Evolutionary conservation across 208 protist species (phyloP).

Genomic region (Acanthamoeba rhysodes): DNA sequence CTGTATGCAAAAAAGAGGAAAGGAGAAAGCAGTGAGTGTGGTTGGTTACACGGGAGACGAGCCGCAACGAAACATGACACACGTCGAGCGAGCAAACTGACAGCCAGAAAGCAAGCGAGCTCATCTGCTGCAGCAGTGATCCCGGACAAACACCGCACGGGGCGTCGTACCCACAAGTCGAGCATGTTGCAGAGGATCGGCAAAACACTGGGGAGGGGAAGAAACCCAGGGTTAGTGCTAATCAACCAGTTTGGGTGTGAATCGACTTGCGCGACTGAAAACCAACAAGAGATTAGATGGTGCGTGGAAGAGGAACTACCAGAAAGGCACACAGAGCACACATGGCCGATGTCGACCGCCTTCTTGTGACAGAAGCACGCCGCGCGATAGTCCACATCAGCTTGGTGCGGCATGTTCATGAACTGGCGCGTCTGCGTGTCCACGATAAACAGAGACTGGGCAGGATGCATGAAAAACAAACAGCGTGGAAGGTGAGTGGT

Average conservation of each 20-base stretch:
- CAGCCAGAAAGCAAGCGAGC: too few relatives aligned
- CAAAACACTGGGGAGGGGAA: not conserved
- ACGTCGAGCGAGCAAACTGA: too few relatives aligned
- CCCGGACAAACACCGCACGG: not conserved
- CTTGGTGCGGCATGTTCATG: conserved; percentile 77
- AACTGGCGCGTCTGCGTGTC: conserved; percentile 77
- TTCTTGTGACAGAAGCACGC: conserved; percentile 85
- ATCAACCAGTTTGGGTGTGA: not conserved
- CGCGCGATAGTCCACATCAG: conserved; percentile 82
- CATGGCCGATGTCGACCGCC: conserved; percentile 84
- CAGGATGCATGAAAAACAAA: not conserved
- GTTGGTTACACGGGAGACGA: too few relatives aligned
- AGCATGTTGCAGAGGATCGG: not conserved
- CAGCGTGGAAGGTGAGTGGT: not conserved
- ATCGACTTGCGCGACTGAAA: not conserved
- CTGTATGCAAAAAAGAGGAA: not conserved
- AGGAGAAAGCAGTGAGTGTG: not conserved
- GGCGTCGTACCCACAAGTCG: conserved; percentile 21
- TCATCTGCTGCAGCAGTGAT: not conserved
- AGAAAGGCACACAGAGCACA: conserved; percentile 87
- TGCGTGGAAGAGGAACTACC: not conserved
- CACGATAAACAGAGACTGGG: conserved; percentile 80
- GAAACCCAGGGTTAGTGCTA: not conserved
- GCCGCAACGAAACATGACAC: too few relatives aligned
- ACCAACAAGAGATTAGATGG: not conserved